Evolutionary conservation across 2,329 filamentous ascomycete genomes (phyloP).

Genomic region (Ambrosiella beaveri): DNA sequence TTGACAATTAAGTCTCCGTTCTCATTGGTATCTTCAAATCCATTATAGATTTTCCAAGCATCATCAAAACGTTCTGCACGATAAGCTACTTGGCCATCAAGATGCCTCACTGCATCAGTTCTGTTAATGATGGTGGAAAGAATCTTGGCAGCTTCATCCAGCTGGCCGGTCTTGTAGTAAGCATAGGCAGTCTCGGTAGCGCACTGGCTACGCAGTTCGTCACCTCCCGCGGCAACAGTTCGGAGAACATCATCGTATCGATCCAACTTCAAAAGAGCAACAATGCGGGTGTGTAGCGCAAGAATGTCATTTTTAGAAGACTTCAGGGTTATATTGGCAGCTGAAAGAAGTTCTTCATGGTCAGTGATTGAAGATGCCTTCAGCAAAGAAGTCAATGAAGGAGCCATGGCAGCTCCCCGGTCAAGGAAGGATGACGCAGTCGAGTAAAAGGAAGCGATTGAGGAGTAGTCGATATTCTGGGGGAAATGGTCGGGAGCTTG

Average conservation of each 20-base stretch:
- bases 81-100: conserved; percentile 54
- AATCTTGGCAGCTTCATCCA: conserved; percentile 37
- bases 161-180: conserved; percentile 62
- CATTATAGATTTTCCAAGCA: conserved; percentile 45
- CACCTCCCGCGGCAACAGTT: conserved; percentile 45
- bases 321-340: conserved; percentile 43
- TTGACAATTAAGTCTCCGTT: conserved; percentile 66
- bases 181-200: conserved; percentile 60
- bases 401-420: background rate
- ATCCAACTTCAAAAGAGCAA: conserved; percentile 67
- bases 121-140: background rate
- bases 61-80: conserved; percentile 55
- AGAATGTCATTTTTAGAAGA: conserved; percentile 39
- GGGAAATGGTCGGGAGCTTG: background rate
- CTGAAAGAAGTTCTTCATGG: conserved; percentile 54
- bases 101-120: conserved; percentile 29
- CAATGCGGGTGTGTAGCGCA: conserved; percentile 51
- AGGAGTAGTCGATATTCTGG: background rate
- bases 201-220: conserved; percentile 42
- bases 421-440: no score
- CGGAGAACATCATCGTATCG: conserved; percentile 63
- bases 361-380: conserved; percentile 43
- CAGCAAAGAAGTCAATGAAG: conserved; percentile 32
- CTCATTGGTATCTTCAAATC: conserved; percentile 41
- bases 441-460: background rate